Base-by-base conservation (phyloP, 306 rosid genomes). In the Cucurbita argyrosperma region DNA sequence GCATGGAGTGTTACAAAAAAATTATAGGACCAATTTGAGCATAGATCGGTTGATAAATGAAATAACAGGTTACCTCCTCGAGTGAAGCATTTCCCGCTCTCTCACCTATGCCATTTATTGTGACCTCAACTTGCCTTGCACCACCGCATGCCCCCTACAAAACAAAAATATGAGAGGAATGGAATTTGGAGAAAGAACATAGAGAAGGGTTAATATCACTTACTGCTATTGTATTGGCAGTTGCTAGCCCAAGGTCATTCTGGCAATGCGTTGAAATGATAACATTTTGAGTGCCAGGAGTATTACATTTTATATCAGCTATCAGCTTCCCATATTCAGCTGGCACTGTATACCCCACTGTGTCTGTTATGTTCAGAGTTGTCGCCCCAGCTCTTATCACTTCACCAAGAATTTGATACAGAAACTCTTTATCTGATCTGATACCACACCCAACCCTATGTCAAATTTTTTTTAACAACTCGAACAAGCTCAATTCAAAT, bases 31-130 rank as follows among this genome's bases (percentile, higher is more conserved):
- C 35, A 30, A 30, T 30, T 30, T 30, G 4, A 30, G 4, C 35
- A 30, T 30, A 30, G 35, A 30, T 30, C 35, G 3, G 4, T 3
- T 30, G 35, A 30, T 30, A 30, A 30, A 30, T 30, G 35, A 30
- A 30, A 30, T 4, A 30, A 30, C 35, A 1, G 3, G 4, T 30
- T 42, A 42, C 46, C 46, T 45, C 98, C 83, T 93, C 98, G 21
- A 93, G 52, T 1, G 98, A 89, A 78, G 98, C 98, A 83, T 93
- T 93, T 52, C 98, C 98, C 54, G 98, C 98, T 84, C 97, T 87
- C 87, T 93, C 98, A 78, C 98, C 98, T 52, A 93, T 93, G 76
- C 98, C 98, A 77, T 93, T 93, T 67, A 93, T 81, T 6, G 98
- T 93, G 62, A 93, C 98, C 84, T 93, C 98, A 82, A 93, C 57